These are phyloP conservation scores for Parietaria judaica DNA, from an alignment of 306 rosid genomes.

Conservation along the genomic window DNA sequence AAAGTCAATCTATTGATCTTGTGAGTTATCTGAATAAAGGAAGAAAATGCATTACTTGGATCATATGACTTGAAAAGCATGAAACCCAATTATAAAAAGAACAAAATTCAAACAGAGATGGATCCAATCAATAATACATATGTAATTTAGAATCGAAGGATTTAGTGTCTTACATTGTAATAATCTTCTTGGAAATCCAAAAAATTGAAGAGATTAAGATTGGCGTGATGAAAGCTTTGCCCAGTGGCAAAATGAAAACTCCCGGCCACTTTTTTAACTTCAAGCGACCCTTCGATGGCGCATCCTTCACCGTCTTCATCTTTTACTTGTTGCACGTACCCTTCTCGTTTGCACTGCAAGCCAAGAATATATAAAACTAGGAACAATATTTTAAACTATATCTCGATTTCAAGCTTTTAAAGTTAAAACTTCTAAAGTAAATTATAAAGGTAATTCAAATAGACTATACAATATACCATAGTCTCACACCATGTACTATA, in stretches of 20 bases:
- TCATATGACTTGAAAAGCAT: background rate
- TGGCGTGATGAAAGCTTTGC: slow-evolving; percentile 74
- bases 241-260: slow-evolving; percentile 70
- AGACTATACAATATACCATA: too few relatives aligned
- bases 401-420: too few relatives aligned
- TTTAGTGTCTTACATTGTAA: slow-evolving; percentile 51
- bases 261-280: slow-evolving; percentile 91
- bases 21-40: slow-evolving; percentile 74
- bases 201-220: slow-evolving; percentile 41
- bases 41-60: slow-evolving; percentile 12
- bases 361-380: slow-evolving; percentile 6
- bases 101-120: slow-evolving; percentile 1
- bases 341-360: slow-evolving; percentile 87
- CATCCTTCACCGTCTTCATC: slow-evolving; percentile 97
- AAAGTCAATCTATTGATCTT: slow-evolving; percentile 71
- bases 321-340: slow-evolving; percentile 62
- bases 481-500: too few relatives aligned
- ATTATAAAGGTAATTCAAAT: too few relatives aligned
- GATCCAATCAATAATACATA: slow-evolving; percentile 2
- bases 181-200: slow-evolving; percentile 41
- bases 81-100: background rate
- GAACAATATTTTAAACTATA: too few relatives aligned
- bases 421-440: too few relatives aligned
- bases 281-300: slow-evolving; percentile 76
- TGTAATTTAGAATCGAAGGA: slow-evolving; percentile 3